Evolutionary conservation across 1,284 basidiomycete genomes (phyloP).

Genomic region (Puccinia sorghi): DNA sequence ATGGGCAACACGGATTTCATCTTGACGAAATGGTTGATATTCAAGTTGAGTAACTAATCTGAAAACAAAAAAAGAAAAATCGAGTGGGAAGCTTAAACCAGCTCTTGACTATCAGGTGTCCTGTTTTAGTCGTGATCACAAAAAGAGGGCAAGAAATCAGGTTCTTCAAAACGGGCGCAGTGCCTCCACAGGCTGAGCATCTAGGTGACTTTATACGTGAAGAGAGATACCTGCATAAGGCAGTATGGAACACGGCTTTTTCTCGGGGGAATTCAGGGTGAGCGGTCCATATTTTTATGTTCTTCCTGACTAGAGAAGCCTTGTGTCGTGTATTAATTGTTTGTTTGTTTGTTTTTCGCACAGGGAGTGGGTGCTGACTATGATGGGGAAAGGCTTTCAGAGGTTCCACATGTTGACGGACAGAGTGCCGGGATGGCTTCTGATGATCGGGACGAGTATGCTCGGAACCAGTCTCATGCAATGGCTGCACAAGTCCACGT

Average conservation of each 20-base stretch:
- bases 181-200: constrained; percentile 48
- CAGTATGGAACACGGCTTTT: constrained; percentile 42
- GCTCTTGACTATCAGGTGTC: constrained; percentile 47
- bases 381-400: constrained; percentile 18
- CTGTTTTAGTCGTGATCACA: constrained; percentile 53
- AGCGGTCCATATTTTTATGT: background rate
- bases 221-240: constrained; percentile 24
- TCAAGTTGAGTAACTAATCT: constrained; percentile 29
- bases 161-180: constrained; percentile 52
- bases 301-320: background rate
- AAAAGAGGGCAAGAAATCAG: constrained; percentile 50
- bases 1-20: constrained; percentile 45
- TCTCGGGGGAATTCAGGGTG: constrained; percentile 37
- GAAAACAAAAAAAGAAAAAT: background rate
- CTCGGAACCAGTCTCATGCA: constrained; percentile 44
- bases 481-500: constrained; percentile 28
- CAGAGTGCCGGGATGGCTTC: constrained; percentile 40
- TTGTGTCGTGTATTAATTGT: too few species aligned
- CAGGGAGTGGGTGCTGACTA: constrained; percentile 38
- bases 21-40: constrained; percentile 48
- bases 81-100: background rate
- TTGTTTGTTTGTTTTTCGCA: too few species aligned
- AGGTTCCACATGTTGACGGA: constrained; percentile 30
- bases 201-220: constrained; percentile 36
- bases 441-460: constrained; percentile 45